Base-by-base conservation (phyloP, 1,139 yeast species). In the Candida tunisiensis region DNA sequence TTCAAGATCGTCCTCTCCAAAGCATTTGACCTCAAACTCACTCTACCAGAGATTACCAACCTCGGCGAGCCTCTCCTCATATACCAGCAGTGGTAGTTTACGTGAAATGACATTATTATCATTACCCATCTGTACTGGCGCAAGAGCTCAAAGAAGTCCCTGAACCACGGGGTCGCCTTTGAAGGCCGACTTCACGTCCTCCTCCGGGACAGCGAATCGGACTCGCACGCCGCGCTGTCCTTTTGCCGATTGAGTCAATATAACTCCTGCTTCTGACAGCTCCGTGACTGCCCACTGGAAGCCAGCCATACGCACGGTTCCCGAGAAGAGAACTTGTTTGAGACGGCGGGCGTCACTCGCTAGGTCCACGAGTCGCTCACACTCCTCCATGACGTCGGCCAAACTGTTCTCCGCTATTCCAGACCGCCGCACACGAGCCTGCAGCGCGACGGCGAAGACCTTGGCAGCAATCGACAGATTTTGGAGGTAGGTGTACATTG, bases 1-100 rank as follows among this genome's bases (percentile, higher is more conserved):
- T 88, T 88, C 59, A 91, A 88, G 49, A 73, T 88, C 29, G 78
- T 91, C 21, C 66, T 88, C 28, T 75, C 94, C 23, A 88, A 85
- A 49, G 92, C 93, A 4, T 91, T 88, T 51, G 95, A 83, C 45
- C 59, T 88, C 44, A 74, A 74, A 40, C 60, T 88, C 42, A 77
- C 75, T 27, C 65, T 88, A 15, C 93, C 91, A 5, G 96, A 88
- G 49, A 74, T 80, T 25, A 66, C 65, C 26, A 72, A 73, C 39
- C 65, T 74, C 13, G 96, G 95, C 9, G 95, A 85, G 49, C 98
- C 98, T 3, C 62, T 88, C 25, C 60, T 88, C 29, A 64, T 88
- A 11, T 85, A 80, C 50, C 56, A 53, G 28, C 51, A 51, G 25
- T 51, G 55, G 57, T 44, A 37, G 20, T n/a, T 3, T 21, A 8